phyloP scores from a whole-genome alignment of 495 filamentous ascomycete genomes.

The Hypoxylon fuscum region DNA sequence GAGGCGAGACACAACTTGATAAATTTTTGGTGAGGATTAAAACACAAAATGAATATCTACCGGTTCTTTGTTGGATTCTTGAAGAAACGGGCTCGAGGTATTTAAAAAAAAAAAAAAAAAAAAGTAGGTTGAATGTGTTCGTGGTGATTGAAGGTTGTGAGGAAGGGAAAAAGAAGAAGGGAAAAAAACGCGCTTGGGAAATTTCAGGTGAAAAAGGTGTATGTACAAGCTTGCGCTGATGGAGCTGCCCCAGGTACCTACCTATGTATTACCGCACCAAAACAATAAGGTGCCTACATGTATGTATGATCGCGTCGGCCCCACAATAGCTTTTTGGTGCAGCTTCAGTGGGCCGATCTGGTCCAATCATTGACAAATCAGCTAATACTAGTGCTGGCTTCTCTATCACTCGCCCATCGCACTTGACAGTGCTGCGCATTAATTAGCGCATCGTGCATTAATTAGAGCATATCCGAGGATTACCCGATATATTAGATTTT shows the following conservation, averaged over 20 bases:
- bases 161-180: slow-evolving; percentile 19
- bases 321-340: slow-evolving; percentile 32
- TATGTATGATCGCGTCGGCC: slow-evolving; percentile 14
- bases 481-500: too few species aligned
- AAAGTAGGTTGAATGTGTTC: slow-evolving; percentile 29
- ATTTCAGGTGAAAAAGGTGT: slow-evolving; percentile 32
- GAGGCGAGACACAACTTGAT: background rate
- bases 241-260: slow-evolving; percentile 18
- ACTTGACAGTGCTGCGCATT: too few species aligned
- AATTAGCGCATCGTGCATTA: too few species aligned
- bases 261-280: slow-evolving; percentile 3
- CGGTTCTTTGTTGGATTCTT: slow-evolving; percentile 18
- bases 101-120: too few species aligned
- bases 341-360: background rate
- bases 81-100: slow-evolving; percentile 10
- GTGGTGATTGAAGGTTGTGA: slow-evolving; percentile 16
- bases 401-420: too few species aligned
- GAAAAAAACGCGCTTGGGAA: slow-evolving; percentile 26
- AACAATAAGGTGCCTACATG: slow-evolving; percentile 7
- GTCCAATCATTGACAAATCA: slow-evolving; percentile 8
- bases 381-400: background rate
- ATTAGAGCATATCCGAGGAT: too few species aligned
- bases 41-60: background rate
- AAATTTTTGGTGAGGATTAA: background rate
- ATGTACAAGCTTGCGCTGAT: background rate